Conservation (phyloP, 176 grass and related monocot genomes). For the Cenchrus purpureus region DNA sequence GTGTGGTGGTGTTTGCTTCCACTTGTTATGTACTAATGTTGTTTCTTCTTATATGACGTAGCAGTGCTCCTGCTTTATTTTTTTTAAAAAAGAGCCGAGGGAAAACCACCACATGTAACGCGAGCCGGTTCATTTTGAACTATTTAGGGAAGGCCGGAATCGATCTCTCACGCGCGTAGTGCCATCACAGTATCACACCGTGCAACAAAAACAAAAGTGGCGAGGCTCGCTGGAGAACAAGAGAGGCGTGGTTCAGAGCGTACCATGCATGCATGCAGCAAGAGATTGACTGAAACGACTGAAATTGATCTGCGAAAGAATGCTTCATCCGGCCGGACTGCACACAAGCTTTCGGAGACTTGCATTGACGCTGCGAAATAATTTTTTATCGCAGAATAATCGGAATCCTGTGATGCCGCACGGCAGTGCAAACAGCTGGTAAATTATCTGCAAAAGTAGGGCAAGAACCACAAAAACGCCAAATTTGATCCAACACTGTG, state of each 20-base stretch:
- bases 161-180: not conserved
- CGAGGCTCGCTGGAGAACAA: not conserved
- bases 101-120: not conserved
- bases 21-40: too few species aligned
- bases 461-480: not conserved
- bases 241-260: not conserved
- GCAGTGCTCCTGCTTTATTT: too few species aligned
- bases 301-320: not conserved
- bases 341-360: too few species aligned
- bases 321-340: not conserved
- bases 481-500: not conserved
- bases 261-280: not conserved
- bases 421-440: not conserved
- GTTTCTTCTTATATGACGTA: too few species aligned
- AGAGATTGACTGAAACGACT: not conserved
- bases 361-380: too few species aligned
- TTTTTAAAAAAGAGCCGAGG: too few species aligned
- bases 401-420: not conserved
- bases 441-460: not conserved
- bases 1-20: too few species aligned
- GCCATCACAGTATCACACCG: not conserved
- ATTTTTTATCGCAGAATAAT: not conserved
- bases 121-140: not conserved
- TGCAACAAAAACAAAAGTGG: too few species aligned
- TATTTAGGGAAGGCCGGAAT: conserved; percentile 13